These are phyloP conservation scores for Lavandula angustifolia DNA, from an alignment of 257 asterid genomes.

Conservation along the genomic window DNA sequence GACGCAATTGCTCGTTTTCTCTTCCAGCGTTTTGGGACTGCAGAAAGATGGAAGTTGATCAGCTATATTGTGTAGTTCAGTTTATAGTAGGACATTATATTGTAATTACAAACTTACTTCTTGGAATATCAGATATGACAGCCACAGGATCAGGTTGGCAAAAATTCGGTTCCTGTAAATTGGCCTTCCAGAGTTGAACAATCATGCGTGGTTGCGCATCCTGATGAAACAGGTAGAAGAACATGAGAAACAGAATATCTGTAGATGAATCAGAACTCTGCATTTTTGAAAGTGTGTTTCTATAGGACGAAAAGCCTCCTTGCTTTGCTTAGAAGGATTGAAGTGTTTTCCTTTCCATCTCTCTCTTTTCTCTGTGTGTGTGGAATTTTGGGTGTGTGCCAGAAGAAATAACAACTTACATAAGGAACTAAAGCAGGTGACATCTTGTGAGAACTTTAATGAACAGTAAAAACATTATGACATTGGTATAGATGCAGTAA, in stretches of 20 bases:
- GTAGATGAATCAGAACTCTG: slow-evolving; percentile 2
- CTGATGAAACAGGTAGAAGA: slow-evolving; percentile 44
- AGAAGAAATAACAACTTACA: neutral
- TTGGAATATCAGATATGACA: slow-evolving; percentile 57
- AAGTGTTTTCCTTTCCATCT: neutral
- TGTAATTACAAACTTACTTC: slow-evolving; percentile 53
- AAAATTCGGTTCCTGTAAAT: slow-evolving; percentile 78
- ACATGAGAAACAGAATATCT: slow-evolving; percentile 3
- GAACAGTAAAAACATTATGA: neutral
- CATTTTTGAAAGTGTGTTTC: neutral
- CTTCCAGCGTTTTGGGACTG: slow-evolving; percentile 85
- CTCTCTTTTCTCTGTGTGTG: no score
- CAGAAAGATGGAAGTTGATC: slow-evolving; percentile 51
- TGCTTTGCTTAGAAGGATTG: slow-evolving; percentile 15
- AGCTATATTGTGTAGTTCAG: slow-evolving; percentile 32
- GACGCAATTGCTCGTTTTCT: slow-evolving; percentile 60
- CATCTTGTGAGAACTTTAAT: neutral
- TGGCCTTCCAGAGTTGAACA: slow-evolving; percentile 91
- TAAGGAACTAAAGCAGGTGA: slow-evolving; percentile 12
- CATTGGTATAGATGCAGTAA: slow-evolving; percentile 13
- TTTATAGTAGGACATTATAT: slow-evolving; percentile 16
- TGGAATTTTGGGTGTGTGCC: neutral
- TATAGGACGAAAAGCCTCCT: slow-evolving; percentile 7
- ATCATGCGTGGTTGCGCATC: slow-evolving; percentile 86
- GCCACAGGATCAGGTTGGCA: slow-evolving; percentile 76